These are phyloP conservation scores for Penicillium psychrofluorescens DNA, from an alignment of 495 filamentous ascomycete species.

Conservation along the genomic window DNA sequence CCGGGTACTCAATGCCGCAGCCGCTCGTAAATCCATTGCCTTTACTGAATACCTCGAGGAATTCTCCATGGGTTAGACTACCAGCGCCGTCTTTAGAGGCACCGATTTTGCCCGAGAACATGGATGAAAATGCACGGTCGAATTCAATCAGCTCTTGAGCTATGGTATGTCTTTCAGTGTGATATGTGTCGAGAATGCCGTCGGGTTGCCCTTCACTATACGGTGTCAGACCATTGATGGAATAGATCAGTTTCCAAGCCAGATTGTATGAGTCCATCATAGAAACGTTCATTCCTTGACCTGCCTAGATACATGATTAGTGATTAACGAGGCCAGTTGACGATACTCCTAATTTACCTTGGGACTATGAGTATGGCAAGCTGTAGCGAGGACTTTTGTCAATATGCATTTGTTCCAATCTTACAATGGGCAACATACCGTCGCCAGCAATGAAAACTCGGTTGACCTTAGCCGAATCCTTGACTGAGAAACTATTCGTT, in stretches of 20 bases:
- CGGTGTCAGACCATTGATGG: slow-evolving; percentile 54
- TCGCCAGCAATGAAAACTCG: slow-evolving; percentile 64
- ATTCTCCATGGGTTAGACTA: slow-evolving; percentile 43
- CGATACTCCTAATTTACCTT: slow-evolving; percentile 37
- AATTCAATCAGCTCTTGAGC: slow-evolving; percentile 70
- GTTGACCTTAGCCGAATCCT: slow-evolving; percentile 37
- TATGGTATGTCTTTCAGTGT: slow-evolving; percentile 58
- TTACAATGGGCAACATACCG: slow-evolving; percentile 26
- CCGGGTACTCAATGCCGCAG: slow-evolving; percentile 39
- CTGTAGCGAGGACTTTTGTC: slow-evolving; percentile 3
- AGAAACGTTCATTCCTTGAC: slow-evolving; percentile 85
- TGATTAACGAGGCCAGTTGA: too few species aligned
- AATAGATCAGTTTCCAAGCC: slow-evolving; percentile 75
- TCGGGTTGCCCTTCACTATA: slow-evolving; percentile 28
- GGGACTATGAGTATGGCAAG: slow-evolving; percentile 57
- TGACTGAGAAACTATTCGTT: slow-evolving; percentile 54
- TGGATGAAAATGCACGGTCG: slow-evolving; percentile 51
- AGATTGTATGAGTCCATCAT: slow-evolving; percentile 80
- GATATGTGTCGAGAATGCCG: slow-evolving; percentile 61
- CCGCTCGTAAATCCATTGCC: slow-evolving; percentile 43
- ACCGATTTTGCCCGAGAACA: slow-evolving; percentile 44
- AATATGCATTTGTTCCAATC: background rate
- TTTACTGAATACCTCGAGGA: slow-evolving; percentile 41
- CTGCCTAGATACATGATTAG: slow-evolving; percentile 42
- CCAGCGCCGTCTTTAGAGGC: slow-evolving; percentile 18